Base-by-base conservation (phyloP, 1,284 basidiomycete genomes). In the Cryptococcus sp. region DNA sequence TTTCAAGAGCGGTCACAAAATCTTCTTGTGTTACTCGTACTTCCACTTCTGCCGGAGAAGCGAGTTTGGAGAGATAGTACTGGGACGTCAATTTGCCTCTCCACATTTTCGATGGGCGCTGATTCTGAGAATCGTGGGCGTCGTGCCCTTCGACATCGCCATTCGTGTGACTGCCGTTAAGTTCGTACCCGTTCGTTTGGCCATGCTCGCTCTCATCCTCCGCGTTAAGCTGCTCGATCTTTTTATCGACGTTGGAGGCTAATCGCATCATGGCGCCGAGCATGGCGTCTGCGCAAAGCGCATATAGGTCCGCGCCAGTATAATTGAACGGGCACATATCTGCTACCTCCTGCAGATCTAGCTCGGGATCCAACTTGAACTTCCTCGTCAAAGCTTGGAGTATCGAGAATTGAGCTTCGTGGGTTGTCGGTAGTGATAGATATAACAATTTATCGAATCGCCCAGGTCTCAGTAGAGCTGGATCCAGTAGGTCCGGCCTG, bases 401-500 rank as follows among this genome's bases (percentile, higher is more conserved):
- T 70, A 99, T 94, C 66, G 89, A 88, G 41, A 88, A 80, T 73
- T 99, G 95, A 2, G 89, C 90, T 44, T 86, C 84, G 78, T 98
- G 89, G 0, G 88, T 91, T 54, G 89, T 85, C 78, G 89, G 89
- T n/a, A 98, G 88, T 25, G 91, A 91, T 50, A 99, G 85, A 78
- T 99, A 99, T 27, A 99, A 83, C 89, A 99, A 88, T 11, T 93
- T 89, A 75, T 99, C 96, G 80, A 99, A 99, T 62, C 95, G 83
- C 66, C 96, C 96, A 20, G 96, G 96, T 53, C 96, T 84, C 25
- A 98, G 81, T 22, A 99, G 78, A 0, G 96, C 96, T 31, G 93
- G 87, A 79, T 99, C 96, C 55, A 99, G 81, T 35, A 98, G 80
- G 76, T 99, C 97, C 0, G 96, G 96, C 3, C 96, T 83, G 77